Evolutionary conservation across 2,329 filamentous ascomycete species (phyloP), one percentile per base, ranked within the genome.

Genomic region (Talaromyces sp.): DNA sequence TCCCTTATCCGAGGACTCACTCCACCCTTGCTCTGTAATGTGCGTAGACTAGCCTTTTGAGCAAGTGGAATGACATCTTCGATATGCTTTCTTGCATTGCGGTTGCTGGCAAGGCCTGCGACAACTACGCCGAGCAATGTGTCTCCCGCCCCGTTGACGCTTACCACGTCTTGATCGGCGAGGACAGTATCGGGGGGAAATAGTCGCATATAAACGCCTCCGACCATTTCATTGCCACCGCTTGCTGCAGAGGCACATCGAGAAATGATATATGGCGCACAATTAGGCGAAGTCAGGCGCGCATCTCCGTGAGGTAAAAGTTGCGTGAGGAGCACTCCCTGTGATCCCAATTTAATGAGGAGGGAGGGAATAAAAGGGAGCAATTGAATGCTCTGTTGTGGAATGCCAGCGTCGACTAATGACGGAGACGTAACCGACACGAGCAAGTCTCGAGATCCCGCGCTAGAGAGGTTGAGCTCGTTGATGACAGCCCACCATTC

Each of bases 101-200:
- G 79, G 3, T 82, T 83, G 71, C 83, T 85, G 0, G 88, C 88
- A 69, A 98, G 75, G 0, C 91, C 92, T 1, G 92, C 90, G n/a
- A 97, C 81, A 64, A 97, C 71, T 14, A 93, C 90, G 0, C 94
- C 95, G 9, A 96, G 82, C 75, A 98, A 93, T 0, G 95, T 97
- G 77, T 99, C 95, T 0, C 95, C 95, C 2, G 92, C 93, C 0
- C 94, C 95, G 75, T 98, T 98, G 10, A 98, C 94, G 56, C 92
- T 97, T 1, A 94, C 87, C 1, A 96, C 83, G 31, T 95, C 87
- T 22, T 84, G 78, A 0, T 81, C 76, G 2, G 70, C 65, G 6
- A 97, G 83, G 16, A 81, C 78, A 73, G 90, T 87, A 0, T 85
- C 85, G 0, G 90, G 82, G 0, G 90, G 87, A 74, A 92, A 91